Percentiles rank a stretch among this genome's conserved stretches.
Conservation (phyloP, 2,329 filamentous ascomycete species). For the Helicocarpus griseus region DNA sequence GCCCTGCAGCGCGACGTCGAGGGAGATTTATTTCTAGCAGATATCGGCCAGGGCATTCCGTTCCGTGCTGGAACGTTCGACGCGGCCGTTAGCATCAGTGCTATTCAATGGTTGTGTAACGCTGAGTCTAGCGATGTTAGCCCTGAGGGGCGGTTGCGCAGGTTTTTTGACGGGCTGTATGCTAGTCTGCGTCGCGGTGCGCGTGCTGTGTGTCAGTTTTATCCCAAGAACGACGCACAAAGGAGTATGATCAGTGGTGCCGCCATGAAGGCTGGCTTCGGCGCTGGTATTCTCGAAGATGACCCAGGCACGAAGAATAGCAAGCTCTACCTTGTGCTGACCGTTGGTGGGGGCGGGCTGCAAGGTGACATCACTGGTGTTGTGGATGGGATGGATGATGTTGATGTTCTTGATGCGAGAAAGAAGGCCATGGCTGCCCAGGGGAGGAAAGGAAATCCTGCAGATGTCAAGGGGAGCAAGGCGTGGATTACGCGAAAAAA, state of each 20-base stretch:
- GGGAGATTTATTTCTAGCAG: constrained; percentile 85
- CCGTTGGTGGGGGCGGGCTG: constrained; percentile 64
- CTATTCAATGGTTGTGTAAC: constrained; percentile 98
- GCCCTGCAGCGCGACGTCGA: constrained; percentile 86
- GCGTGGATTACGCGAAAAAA: constrained; percentile 55
- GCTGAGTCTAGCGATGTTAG: constrained; percentile 81
- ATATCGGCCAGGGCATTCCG: constrained; percentile 90
- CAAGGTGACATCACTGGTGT: constrained; percentile 76
- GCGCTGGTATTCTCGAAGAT: constrained; percentile 88
- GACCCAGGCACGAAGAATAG: constrained; percentile 93
- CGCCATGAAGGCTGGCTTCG: constrained; percentile 88
- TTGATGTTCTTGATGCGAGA: constrained; percentile 67
- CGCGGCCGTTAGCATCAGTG: constrained; percentile 86
- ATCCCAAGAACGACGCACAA: constrained; percentile 90
- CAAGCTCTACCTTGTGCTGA: constrained; percentile 92
- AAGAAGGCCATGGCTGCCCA: constrained; percentile 37
- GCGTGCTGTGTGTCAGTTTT: constrained; percentile 91
- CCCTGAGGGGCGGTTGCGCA: constrained; percentile 62
- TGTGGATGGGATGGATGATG: constrained; percentile 77
- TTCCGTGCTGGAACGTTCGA: constrained; percentile 91
- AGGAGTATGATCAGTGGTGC: constrained; percentile 84
- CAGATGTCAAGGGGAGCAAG: constrained; percentile 39
- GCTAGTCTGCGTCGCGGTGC: constrained; percentile 73
- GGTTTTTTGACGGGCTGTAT: constrained; percentile 92
- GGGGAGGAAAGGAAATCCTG: constrained; percentile 41